Evolutionary conservation across 1,139 yeast species (phyloP).

Genomic region (Geotrichum restrictum): DNA sequence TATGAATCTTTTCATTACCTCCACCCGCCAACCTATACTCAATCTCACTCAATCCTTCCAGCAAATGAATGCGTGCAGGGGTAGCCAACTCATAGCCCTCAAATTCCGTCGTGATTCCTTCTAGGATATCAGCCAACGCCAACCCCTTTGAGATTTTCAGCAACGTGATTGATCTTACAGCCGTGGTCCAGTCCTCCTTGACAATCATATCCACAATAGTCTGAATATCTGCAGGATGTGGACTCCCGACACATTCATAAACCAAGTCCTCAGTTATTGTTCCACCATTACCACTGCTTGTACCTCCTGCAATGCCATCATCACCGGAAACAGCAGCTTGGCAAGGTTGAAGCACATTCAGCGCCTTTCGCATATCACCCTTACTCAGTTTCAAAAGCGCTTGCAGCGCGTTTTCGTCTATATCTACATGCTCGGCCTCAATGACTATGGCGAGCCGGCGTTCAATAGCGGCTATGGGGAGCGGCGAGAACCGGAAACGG

Average conservation of each 20-base stretch:
- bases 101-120: slow-evolving; percentile 69
- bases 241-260: slow-evolving; percentile 94
- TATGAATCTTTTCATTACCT: slow-evolving; percentile 85
- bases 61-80: slow-evolving; percentile 56
- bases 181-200: slow-evolving; percentile 84
- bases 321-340: slow-evolving; percentile 62
- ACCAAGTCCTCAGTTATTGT: slow-evolving; percentile 67
- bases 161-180: slow-evolving; percentile 59
- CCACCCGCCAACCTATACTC: slow-evolving; percentile 91
- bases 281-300: slow-evolving; percentile 36
- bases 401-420: slow-evolving; percentile 56
- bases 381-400: slow-evolving; percentile 67
- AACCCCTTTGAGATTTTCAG: slow-evolving; percentile 73
- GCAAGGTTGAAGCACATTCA: slow-evolving; percentile 93
- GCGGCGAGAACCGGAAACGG: slow-evolving; percentile 85
- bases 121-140: slow-evolving; percentile 80
- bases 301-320: slow-evolving; percentile 29
- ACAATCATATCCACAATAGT: slow-evolving; percentile 69
- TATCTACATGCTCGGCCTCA: slow-evolving; percentile 57
- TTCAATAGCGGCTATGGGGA: slow-evolving; percentile 61
- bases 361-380: slow-evolving; percentile 95
- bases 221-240: slow-evolving; percentile 82
- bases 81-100: slow-evolving; percentile 62
- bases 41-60: slow-evolving; percentile 73
- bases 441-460: slow-evolving; percentile 66